A percentile compares a stretch with the other conserved stretches of the same genome.
These are phyloP conservation scores for Blastobotrys chiropterorum DNA, from an alignment of 805 yeast genomes.

Conservation along the genomic window DNA sequence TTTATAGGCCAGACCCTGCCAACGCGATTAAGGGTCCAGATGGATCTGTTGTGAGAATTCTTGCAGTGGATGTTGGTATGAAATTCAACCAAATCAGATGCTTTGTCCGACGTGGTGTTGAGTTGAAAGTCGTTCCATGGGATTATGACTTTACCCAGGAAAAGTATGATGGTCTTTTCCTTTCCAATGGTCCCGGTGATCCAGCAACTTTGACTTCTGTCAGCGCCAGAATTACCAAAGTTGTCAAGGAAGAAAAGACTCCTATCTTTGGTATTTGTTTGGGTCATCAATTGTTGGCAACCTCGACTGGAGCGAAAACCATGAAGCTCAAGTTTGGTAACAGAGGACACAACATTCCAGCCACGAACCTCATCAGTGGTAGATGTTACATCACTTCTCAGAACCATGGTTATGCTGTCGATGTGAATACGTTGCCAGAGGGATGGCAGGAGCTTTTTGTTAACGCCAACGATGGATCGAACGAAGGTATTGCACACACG, in stretches of 20 bases:
- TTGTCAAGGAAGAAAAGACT: constrained; percentile 59
- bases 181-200: constrained; percentile 99
- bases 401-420: constrained; percentile 98
- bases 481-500: constrained; percentile 95
- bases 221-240: constrained; percentile 52
- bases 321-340: constrained; percentile 93
- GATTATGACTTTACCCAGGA: constrained; percentile 77
- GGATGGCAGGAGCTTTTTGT: constrained; percentile 95
- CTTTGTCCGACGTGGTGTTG: constrained; percentile 93
- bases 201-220: constrained; percentile 78
- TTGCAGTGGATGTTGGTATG: constrained; percentile 97
- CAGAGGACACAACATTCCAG: constrained; percentile 98
- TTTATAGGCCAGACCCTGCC: constrained; percentile 64
- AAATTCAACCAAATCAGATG: constrained; percentile 97
- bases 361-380: constrained; percentile 83
- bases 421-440: constrained; percentile 58
- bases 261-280: constrained; percentile 98
- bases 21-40: constrained; percentile 50
- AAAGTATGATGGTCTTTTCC: constrained; percentile 88
- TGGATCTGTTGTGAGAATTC: constrained; percentile 73
- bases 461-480: constrained; percentile 94
- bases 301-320: constrained; percentile 94
- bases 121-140: constrained; percentile 93
- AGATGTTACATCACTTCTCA: constrained; percentile 98
- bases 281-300: constrained; percentile 94